Conservation (phyloP, 495 filamentous ascomycete species). For the Sporormia fimetaria region DNA sequence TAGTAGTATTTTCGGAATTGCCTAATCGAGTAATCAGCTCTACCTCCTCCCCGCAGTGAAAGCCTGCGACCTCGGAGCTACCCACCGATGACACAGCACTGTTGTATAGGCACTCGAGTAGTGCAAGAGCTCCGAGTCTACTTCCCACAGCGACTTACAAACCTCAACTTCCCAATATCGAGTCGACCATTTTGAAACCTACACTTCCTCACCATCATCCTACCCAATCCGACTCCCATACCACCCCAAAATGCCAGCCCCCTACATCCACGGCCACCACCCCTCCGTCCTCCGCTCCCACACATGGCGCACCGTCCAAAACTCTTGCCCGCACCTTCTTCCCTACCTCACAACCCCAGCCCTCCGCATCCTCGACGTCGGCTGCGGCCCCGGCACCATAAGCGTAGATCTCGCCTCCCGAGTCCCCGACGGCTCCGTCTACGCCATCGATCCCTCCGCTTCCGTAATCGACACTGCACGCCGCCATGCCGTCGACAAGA, state of each 20-base stretch:
- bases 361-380: slow-evolving; percentile 46
- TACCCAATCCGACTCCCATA: no score
- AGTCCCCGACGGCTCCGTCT: slow-evolving; percentile 38
- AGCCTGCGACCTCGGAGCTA: no score
- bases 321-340: slow-evolving; percentile 43
- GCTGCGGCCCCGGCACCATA: slow-evolving; percentile 49
- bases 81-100: no score
- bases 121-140: no score
- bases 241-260: slow-evolving; percentile 7
- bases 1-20: no score
- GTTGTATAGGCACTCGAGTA: no score
- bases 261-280: slow-evolving; percentile 44
- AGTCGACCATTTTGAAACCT: no score
- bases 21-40: no score
- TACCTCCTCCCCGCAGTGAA: no score
- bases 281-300: slow-evolving; percentile 41
- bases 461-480: slow-evolving; percentile 35
- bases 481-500: slow-evolving; percentile 29
- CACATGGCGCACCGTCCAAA: slow-evolving; percentile 41
- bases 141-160: no score
- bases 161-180: no score
- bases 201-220: no score
- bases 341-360: slow-evolving; percentile 36
- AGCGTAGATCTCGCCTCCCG: slow-evolving; percentile 41
- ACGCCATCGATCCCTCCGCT: slow-evolving; percentile 28